Conservation (phyloP, 176 grass and related monocot species). For the Raddia guianensis region DNA sequence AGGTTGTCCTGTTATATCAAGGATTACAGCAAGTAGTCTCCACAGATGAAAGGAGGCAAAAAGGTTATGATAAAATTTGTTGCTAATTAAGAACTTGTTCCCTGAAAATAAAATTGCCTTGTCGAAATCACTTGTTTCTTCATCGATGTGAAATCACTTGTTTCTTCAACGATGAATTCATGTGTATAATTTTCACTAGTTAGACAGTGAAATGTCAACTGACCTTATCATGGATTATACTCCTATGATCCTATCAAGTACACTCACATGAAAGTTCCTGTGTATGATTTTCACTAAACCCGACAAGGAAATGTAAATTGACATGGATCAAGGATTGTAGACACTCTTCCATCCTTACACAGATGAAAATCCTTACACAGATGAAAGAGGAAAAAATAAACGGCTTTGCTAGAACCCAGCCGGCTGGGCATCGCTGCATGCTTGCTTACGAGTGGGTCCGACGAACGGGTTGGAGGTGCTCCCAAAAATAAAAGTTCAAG, state of each 20-base stretch:
- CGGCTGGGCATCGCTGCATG: too few relatives aligned
- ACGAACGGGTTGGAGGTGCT: too few relatives aligned
- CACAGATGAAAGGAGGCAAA: not conserved
- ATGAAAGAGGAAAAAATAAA: too few relatives aligned
- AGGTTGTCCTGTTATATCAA: conserved; percentile 28
- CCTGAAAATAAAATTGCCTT: conserved; percentile 3
- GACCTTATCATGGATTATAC: too few relatives aligned
- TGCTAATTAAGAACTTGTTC: conserved; percentile 1
- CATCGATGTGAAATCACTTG: not conserved
- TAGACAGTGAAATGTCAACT: not conserved
- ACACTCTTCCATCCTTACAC: too few relatives aligned
- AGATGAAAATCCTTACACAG: too few relatives aligned
- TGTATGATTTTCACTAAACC: not conserved
- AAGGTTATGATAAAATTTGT: conserved; percentile 41
- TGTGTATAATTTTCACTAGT: not conserved
- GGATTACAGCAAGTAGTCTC: conserved; percentile 19
- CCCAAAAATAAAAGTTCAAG: too few relatives aligned
- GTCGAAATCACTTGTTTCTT: not conserved
- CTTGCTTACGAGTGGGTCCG: too few relatives aligned
- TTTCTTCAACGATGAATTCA: not conserved
- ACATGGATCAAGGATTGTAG: too few relatives aligned
- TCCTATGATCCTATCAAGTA: too few relatives aligned
- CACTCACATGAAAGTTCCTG: not conserved
- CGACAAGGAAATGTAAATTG: not conserved
- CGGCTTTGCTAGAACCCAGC: too few relatives aligned